Evolutionary conservation across 192 early-diverging fungal species (phyloP).

Genomic region (Umbelopsis isabellina): DNA sequence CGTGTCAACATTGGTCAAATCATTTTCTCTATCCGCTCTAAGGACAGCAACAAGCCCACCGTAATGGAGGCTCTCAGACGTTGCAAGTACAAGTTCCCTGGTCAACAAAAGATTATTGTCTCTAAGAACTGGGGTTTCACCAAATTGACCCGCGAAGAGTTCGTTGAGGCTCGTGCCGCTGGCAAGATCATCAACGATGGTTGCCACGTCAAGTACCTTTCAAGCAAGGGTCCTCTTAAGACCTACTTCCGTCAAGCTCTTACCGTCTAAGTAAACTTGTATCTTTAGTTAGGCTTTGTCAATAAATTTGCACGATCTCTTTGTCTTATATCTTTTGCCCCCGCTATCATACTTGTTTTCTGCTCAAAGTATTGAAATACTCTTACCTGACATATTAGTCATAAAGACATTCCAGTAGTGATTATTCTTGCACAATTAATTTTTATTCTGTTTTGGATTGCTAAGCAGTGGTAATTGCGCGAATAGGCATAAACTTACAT

Average conservation of each 20-base stretch:
- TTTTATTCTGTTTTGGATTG: too few relatives aligned
- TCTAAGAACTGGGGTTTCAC: slow-evolving; percentile 99
- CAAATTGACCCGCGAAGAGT: slow-evolving; percentile 92
- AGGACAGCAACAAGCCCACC: slow-evolving; percentile 90
- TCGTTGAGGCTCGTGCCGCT: slow-evolving; percentile 72
- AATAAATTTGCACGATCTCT: not conserved
- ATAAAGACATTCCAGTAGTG: too few relatives aligned
- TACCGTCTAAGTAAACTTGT: slow-evolving; percentile 29
- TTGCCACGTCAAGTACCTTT: slow-evolving; percentile 94
- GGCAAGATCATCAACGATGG: slow-evolving; percentile 90
- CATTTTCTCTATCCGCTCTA: slow-evolving; percentile 94
- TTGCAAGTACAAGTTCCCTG: slow-evolving; percentile 99
- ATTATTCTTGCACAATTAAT: too few relatives aligned
- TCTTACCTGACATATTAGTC: too few relatives aligned
- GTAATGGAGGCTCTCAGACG: slow-evolving; percentile 91
- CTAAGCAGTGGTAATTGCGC: too few relatives aligned
- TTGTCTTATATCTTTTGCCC: too few relatives aligned
- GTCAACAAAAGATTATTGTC: slow-evolving; percentile 97
- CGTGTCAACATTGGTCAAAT: slow-evolving; percentile 99
- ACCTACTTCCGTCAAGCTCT: slow-evolving; percentile 35
- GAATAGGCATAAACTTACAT: too few relatives aligned
- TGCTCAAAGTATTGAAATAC: too few relatives aligned
- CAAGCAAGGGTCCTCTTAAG: slow-evolving; percentile 77
- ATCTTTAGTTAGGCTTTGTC: not conserved
- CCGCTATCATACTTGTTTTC: too few relatives aligned